Base-by-base conservation (phyloP, 495 filamentous ascomycete species). In the Trypethelium eluteriae region DNA sequence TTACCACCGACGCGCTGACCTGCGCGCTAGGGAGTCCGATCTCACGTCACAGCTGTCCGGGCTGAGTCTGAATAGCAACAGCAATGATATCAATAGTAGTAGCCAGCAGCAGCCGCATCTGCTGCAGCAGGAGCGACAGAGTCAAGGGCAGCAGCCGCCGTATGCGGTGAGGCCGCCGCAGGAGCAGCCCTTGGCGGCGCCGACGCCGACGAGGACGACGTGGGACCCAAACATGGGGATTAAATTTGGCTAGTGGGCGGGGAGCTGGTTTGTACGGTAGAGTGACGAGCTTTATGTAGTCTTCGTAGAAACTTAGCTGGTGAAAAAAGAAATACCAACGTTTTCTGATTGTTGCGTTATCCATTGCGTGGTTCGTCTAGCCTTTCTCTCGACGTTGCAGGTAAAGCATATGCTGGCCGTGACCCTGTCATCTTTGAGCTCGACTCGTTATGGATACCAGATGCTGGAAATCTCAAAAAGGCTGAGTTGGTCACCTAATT, bases 1-100 rank as follows among this genome's bases (percentile, higher is more conserved):
- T 7, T 88, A 92, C 36, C 84, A 89, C 71, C 81, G 94, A 65
- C 84, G 92, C 53, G 83, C 86, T 70, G 93, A 98, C 68, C 93
- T 91, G 0, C 84, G 85, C 38, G 83, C 86, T 65, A 74, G 96
- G 18, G 93, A 96, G 74, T 80, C 82, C 84, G 88, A 89, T 46
- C 81, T 89, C 66, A 78, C 81, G n/a, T 87, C 81, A 62, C 80
- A 85, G 34, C 87, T 90, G 84, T 80, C 85, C 3, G 79, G 80
- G 9, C 74, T 89, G 44, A 84, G 82, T 63, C 78, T 89, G 50
- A 79, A 79, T 39, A 25, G 25, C 80, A 83, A 64, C 25, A 25
- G 25, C 25, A 25, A 25, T 25, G 25, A 25, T 25, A 25, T 25
- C 25, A 25, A 25, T 25, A 25, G 25, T 25, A 25, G 25, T 25